Base-by-base conservation (phyloP, 495 filamentous ascomycete species). In the Podospora comata region DNA sequence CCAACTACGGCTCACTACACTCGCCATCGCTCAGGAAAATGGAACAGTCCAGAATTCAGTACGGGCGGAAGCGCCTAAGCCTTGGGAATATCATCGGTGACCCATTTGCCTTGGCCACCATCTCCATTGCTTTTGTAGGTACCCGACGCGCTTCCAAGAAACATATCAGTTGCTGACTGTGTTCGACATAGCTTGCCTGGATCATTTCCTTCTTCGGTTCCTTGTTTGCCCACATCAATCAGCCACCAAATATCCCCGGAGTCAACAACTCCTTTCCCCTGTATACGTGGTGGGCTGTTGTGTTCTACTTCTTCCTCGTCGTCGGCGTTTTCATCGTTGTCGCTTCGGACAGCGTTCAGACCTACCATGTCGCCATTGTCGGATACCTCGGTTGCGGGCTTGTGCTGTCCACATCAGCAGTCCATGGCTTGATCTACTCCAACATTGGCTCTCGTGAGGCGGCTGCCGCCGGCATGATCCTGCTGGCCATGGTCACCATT, bases 401-500 rank as follows among this genome's bases (percentile, higher is more conserved):
- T 26, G 90, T 96, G 15, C 88, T 96, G 64, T 91, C 91, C 19
- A 92, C 91, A 3, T 90, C 92, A 7, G 89, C 92, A 13, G 89
- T 94, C 68, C 94, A 97, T 76, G 86, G 88, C 11, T 79, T 95
- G 28, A 83, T 99, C 64, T 95, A 97, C 76, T 83, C 79, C 58
- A 77, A 84, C 30, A 79, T 87, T 62, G 87, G 86, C 23, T 86
- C 93, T 57, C 87, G 88, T 76, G 90, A 98, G 80, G 95, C 95
- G 54, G 90, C 92, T 2, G 90, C 92, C 23, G 96, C 96, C 71
- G 95, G 95, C 18, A 93, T 94, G 77, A 97, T 99, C 68, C 84
- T 98, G n/a, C 83, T 98, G 34, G 92, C 94, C 44, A 97, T 98
- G 88, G 89, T 98, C 64, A 87, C 91, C 75, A 91, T 97, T 73